These are phyloP conservation scores for Trichaptum fuscoviolaceum DNA, from an alignment of 768 basidiomycete genomes.

Conservation along the genomic window DNA sequence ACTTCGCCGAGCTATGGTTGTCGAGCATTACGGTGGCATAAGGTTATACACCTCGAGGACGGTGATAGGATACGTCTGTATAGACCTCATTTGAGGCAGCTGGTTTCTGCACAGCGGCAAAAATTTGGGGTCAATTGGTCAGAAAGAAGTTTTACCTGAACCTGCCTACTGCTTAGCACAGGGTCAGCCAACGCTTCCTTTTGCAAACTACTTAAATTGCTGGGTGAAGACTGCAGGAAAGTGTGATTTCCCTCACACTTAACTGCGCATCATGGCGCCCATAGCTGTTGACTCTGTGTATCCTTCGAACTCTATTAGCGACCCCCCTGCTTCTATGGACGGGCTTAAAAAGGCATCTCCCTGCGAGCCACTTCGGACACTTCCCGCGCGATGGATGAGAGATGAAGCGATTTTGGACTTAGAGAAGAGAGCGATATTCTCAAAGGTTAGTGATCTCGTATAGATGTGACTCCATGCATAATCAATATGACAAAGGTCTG, in stretches of 20 bases:
- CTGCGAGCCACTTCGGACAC: constrained; percentile 1
- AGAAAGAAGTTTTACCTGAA: neutral
- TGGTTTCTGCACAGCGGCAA: too few species aligned
- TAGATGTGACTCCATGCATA: neutral
- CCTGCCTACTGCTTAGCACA: neutral
- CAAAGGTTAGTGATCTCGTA: neutral
- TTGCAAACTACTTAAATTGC: neutral
- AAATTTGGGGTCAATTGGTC: neutral
- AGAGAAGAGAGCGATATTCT: constrained; percentile 14
- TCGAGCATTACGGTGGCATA: neutral
- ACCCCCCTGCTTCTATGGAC: neutral
- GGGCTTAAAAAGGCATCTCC: neutral
- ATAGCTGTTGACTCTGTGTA: neutral
- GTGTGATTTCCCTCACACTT: neutral
- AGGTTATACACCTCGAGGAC: neutral
- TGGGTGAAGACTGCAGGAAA: neutral
- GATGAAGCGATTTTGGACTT: constrained; percentile 10
- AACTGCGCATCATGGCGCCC: neutral
- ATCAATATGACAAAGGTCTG: constrained; percentile 1
- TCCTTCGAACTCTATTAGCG: neutral
- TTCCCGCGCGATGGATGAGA: constrained; percentile 10
- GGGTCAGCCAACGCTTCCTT: neutral
- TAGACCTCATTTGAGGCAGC: neutral
- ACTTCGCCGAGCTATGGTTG: neutral
- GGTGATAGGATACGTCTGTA: neutral